Evolutionary conservation across 169 alveolate genomes (phyloP).

Genomic region (Plasmodium malariae): DNA sequence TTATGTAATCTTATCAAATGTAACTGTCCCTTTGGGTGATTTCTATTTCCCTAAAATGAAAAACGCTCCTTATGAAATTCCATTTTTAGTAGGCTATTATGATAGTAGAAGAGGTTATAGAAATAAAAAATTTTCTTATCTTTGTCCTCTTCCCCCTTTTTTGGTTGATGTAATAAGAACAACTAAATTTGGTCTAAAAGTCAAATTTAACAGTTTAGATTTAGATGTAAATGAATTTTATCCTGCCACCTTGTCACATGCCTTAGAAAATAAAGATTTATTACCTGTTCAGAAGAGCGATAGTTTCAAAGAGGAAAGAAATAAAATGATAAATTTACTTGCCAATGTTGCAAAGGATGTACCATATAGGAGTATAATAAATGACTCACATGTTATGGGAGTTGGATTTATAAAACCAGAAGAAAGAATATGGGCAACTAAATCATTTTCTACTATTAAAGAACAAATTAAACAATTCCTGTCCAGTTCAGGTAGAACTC

Average conservation of each 20-base stretch:
- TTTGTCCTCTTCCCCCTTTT: conserved; percentile 57
- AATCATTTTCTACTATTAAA: conserved; percentile 19
- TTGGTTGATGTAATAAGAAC: conserved; percentile 59
- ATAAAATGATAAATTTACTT: background rate
- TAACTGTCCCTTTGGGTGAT: conserved; percentile 26
- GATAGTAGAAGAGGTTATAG: conserved; percentile 25
- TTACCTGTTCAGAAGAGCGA: conserved; percentile 48
- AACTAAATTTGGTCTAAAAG: conserved; percentile 17
- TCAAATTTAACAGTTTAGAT: conserved; percentile 41
- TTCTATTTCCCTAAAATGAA: conserved; percentile 37
- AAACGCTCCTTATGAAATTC: conserved; percentile 53
- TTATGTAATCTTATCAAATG: conserved; percentile 42
- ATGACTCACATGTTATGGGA: conserved; percentile 13
- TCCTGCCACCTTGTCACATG: conserved; percentile 24
- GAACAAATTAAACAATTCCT: conserved; percentile 26
- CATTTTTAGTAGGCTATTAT: conserved; percentile 60
- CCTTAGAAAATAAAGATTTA: background rate
- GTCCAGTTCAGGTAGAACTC: conserved; percentile 11
- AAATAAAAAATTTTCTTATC: conserved; percentile 9
- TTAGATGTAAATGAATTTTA: conserved; percentile 24
- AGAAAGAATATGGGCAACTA: conserved; percentile 37
- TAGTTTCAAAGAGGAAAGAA: background rate
- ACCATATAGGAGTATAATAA: conserved; percentile 26
- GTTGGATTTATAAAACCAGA: conserved; percentile 35
- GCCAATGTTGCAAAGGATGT: conserved; percentile 21